Evolutionary conservation across 805 yeast genomes (phyloP), one percentile per base, ranked within the genome.

Genomic region (Ogataea kodamae): DNA sequence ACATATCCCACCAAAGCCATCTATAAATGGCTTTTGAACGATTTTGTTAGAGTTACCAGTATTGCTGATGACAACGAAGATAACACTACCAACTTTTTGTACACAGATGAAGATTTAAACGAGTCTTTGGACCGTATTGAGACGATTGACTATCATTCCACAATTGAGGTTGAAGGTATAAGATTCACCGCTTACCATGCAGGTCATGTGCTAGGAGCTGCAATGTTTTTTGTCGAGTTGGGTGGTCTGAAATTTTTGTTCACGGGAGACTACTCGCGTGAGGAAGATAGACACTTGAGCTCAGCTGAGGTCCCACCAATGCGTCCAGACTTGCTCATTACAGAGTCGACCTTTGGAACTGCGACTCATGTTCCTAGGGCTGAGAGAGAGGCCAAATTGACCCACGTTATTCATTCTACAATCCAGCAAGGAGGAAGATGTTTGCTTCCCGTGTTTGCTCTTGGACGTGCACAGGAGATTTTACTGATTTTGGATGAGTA

Each of bases 191-290:
- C 98, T 1, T 92, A 82, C 59, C 99, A 90, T 63, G 99, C 99
- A 6, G 99, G 99, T n/a, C 99, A 92, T 69, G 99, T 92, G 9
- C 67, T 92, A 26, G 99, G 99, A 35, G 97, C 98, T 8, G 96
- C 97, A 9, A 92, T 92, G 97, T 92, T 81, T 59, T 79, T 92
- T 46, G 76, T 92, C 30, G 99, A 92, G 59, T 82, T 92, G 50
- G 96, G 96, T 12, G 97, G 97, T 0, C 64, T 90, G 39, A 84
- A 86, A 46, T 70, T 87, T 0, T 59, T 92, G 32, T 92, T 90
- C 56, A 92, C 99, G 0, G 99, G 99, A 37, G 99, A 92, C 59
- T 92, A 86, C 54, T 90, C 97, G 3, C 71, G 99, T 51, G 97
- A 90, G 58, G 88, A 85, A 52, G 95, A 89, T 55, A 78, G 99